Percentiles rank a stretch among this genome's conserved stretches.
These are phyloP conservation scores for Lagenidium giganteum DNA, from an alignment of 352 stramenopile genomes.

Conservation along the genomic window DNA sequence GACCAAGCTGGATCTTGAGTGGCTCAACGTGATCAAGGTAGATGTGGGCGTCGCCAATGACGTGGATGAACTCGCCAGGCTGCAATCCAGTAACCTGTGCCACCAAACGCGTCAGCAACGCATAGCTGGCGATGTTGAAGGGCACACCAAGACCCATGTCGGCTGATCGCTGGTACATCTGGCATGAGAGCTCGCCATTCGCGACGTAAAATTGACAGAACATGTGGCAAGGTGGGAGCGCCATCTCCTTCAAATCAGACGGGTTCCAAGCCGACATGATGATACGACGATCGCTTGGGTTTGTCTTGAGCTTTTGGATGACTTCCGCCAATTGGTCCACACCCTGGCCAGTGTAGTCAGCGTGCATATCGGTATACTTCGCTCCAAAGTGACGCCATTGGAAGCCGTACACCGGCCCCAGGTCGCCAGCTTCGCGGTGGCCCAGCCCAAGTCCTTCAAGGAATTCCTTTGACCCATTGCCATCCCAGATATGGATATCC, in stretches of 20 bases:
- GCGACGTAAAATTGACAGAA: conserved; percentile 93
- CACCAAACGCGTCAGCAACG: conserved; percentile 94
- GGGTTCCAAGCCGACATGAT: conserved; percentile 99
- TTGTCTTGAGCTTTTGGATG: conserved; percentile 95
- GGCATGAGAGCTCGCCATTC: conserved; percentile 62
- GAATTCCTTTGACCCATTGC: conserved; percentile 95
- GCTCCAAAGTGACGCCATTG: conserved; percentile 99
- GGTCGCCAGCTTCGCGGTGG: conserved; percentile 94
- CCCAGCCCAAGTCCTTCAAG: conserved; percentile 87
- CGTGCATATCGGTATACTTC: conserved; percentile 95
- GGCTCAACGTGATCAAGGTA: conserved; percentile 98
- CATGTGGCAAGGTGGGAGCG: conserved; percentile 98
- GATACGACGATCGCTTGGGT: conserved; percentile 96
- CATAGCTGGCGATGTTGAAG: conserved; percentile 99
- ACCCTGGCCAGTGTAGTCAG: conserved; percentile 96
- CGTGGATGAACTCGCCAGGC: conserved; percentile 96
- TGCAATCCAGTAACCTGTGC: conserved; percentile 91
- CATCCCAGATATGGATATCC: conserved; percentile 99
- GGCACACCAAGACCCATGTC: conserved; percentile 99
- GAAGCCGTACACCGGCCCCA: conserved; percentile 94
- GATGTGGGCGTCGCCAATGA: conserved; percentile 98
- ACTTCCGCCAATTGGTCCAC: conserved; percentile 97
- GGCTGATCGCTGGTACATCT: conserved; percentile 98
- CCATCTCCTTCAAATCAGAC: conserved; percentile 93
- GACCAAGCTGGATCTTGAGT: conserved; percentile 92